A percentile compares a stretch with the other conserved stretches of the same genome.
These are phyloP conservation scores for Babesia bovis DNA, from an alignment of 169 alveolate species.

Conservation along the genomic window DNA sequence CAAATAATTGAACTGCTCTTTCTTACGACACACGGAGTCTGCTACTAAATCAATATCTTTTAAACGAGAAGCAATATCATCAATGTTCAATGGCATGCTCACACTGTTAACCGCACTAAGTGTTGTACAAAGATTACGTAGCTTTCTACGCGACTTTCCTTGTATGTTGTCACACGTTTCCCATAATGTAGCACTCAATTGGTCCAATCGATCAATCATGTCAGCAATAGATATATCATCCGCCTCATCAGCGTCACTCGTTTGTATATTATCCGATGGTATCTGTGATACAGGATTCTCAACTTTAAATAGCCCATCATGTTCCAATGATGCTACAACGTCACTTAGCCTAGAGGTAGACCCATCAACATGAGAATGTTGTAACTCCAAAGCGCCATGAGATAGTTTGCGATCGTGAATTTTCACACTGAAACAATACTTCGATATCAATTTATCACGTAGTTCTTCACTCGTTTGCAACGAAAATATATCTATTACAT, in stretches of 20 bases:
- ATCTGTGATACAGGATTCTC: no score
- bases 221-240: neutral
- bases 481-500: no score
- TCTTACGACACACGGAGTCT: slow-evolving; percentile 33
- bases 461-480: no score
- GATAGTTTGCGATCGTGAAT: no score
- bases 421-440: no score
- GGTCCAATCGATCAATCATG: neutral
- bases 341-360: no score
- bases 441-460: neutral
- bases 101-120: neutral
- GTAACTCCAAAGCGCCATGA: no score
- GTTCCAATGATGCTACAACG: neutral
- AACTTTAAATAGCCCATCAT: neutral
- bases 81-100: neutral
- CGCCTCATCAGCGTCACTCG: neutral
- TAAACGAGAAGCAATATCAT: neutral
- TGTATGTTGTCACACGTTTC: neutral
- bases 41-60: slow-evolving; percentile 21
- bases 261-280: neutral
- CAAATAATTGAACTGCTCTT: slow-evolving; percentile 11
- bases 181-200: slow-evolving; percentile 1
- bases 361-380: no score
- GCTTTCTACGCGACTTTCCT: neutral
- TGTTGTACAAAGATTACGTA: neutral